Base-by-base conservation (phyloP, 805 yeast genomes). In the Suhomyces sp. region DNA sequence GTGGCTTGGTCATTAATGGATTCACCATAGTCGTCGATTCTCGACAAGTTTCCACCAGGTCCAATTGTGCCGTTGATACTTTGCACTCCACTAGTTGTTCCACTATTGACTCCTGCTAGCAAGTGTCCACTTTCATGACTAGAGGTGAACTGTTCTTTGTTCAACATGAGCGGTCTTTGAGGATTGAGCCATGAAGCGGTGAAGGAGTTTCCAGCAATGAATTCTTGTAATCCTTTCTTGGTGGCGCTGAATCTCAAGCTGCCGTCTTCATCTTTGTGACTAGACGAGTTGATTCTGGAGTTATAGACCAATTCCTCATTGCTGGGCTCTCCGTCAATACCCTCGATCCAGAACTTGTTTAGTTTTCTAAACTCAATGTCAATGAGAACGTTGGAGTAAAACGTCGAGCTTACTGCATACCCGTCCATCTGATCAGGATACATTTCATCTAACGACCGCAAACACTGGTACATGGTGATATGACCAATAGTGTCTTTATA, bases 401-500 rank as follows among this genome's bases (percentile, higher is more conserved):
- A 62, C 22, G 55, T 47, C 35, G 71, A 66, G 12, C 48, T 47
- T 7, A 24, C 50, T 8, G 61, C 54, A 46, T 71, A 69, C 2
- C 57, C 60, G 1, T 58, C 58, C 47, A 69, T 52, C 12, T 59
- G 59, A 5, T 58, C 60, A 3, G 58, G 56, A 46, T 75, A 74
- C 41, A 63, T 62, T 3, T 58, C 59, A 45, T 72, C 76, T 33
- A 75, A 54, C 9, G 58, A 48, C n/a, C 55, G 51, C 27, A 74
- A 48, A 33, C 64, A 52, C 35, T 65, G 54, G 40, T 64, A 56
- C 54, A 76, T 54, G 9, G 70, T 44, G 3, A 61, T 49, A 51
- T 71, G 68, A 3, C 74, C 77, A 47, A 70, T 57, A 4, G 78
- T 65, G 44, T 74, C 77, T 46, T 60, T 61, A 10, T 64, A 54